These are phyloP conservation scores for Gracilaria gracilis DNA, from an alignment of 23 red algal species.

Conservation along the genomic window DNA sequence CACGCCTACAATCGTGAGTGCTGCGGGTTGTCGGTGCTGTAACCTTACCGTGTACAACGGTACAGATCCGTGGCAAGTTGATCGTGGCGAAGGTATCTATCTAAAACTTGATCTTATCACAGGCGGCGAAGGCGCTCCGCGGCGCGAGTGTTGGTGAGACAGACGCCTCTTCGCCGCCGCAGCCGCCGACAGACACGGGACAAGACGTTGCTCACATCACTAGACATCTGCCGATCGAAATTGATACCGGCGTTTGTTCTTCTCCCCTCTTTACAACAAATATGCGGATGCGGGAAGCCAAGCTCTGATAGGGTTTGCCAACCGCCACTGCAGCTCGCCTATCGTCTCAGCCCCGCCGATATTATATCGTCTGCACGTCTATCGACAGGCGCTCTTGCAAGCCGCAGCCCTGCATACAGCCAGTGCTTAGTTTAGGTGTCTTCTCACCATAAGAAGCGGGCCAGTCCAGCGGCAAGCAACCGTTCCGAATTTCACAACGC, in stretches of 20 bases:
- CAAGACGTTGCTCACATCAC: neutral
- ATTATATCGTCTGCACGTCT: neutral
- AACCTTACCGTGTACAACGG: no score
- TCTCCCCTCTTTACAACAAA: no score
- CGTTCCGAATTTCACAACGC: neutral
- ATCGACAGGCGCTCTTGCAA: neutral
- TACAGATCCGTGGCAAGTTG: no score
- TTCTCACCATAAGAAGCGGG: no score
- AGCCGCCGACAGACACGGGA: no score
- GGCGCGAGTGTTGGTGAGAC: no score
- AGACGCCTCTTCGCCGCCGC: neutral
- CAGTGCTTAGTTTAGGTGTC: no score
- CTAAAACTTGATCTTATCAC: no score
- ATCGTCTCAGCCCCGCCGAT: neutral
- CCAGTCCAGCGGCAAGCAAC: no score
- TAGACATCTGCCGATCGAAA: neutral
- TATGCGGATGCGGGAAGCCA: neutral
- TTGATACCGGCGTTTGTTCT: neutral
- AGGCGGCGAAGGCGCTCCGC: neutral
- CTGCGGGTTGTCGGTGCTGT: no score
- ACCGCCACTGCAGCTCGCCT: neutral
- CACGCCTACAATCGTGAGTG: no score
- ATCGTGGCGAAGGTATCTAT: no score
- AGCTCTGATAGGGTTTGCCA: neutral
- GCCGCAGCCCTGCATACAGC: neutral